A percentile compares a stretch with the other conserved stretches of the same genome.
phyloP scores from a whole-genome alignment of 306 rosid species.

The Quercus bicolor region DNA sequence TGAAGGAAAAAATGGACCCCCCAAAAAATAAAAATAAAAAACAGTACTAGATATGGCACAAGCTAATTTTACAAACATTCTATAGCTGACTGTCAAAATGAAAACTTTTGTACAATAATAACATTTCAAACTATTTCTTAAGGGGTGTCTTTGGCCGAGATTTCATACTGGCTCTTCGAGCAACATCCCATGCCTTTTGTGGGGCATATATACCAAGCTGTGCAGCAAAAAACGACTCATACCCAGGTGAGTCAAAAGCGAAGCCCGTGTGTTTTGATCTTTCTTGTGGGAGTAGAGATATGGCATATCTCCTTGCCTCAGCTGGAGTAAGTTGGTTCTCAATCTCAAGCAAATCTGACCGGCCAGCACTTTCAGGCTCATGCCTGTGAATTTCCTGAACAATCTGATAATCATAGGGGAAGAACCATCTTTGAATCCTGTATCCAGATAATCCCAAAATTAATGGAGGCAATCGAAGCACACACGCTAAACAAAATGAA shows the following conservation, averaged over 20 bases:
- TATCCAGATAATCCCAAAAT: slow-evolving; percentile 23
- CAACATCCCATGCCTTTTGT: slow-evolving; percentile 97
- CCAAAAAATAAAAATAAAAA: slow-evolving; percentile 1
- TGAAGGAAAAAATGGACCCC: slow-evolving; percentile 15
- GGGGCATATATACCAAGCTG: slow-evolving; percentile 77
- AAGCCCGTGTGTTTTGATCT: slow-evolving; percentile 86
- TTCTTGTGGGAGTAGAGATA: slow-evolving; percentile 80
- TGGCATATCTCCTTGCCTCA: slow-evolving; percentile 77
- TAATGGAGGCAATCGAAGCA: neutral
- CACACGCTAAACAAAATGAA: neutral
- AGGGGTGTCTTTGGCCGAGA: slow-evolving; percentile 42
- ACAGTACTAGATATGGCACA: slow-evolving; percentile 32
- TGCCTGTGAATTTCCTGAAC: slow-evolving; percentile 81
- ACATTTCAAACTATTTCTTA: slow-evolving; percentile 43
- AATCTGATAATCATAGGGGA: slow-evolving; percentile 90
- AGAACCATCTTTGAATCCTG: slow-evolving; percentile 95
- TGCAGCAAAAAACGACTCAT: slow-evolving; percentile 85
- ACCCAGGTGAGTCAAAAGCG: slow-evolving; percentile 94
- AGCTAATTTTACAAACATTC: slow-evolving; percentile 52
- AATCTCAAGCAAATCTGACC: slow-evolving; percentile 56
- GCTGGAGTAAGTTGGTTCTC: slow-evolving; percentile 61
- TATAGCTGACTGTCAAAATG: slow-evolving; percentile 35
- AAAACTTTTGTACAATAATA: slow-evolving; percentile 53
- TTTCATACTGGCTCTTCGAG: slow-evolving; percentile 86
- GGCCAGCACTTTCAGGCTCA: slow-evolving; percentile 57